Evolutionary conservation across 78 protist genomes (phyloP).

Genomic region (Planoprotostelium fungivorum): DNA sequence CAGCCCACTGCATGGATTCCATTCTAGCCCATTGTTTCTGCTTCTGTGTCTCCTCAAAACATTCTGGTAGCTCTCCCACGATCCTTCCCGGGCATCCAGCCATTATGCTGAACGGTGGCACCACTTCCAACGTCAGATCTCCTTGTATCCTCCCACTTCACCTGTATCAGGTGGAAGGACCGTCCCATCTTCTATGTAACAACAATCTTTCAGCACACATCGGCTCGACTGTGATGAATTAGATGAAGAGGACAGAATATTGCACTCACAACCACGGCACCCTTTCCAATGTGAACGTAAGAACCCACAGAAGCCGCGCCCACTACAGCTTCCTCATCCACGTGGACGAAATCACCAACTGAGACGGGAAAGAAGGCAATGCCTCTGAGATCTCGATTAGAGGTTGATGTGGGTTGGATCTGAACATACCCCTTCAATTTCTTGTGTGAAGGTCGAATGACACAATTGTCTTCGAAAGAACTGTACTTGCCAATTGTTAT

Average conservation of each 20-base stretch:
- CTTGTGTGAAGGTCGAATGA: neutral
- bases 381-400: no score
- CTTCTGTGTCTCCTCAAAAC: neutral
- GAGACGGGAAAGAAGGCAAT: conserved; percentile 2
- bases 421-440: neutral
- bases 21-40: neutral
- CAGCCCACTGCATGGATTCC: neutral
- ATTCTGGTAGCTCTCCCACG: neutral
- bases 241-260: neutral
- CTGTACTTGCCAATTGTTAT: neutral
- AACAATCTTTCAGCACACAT: neutral
- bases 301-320: conserved; percentile 4
- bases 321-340: conserved; percentile 3
- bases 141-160: neutral
- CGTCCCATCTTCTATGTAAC: neutral
- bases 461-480: neutral
- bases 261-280: neutral
- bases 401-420: no score
- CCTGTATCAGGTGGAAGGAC: neutral
- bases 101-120: neutral
- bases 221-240: neutral
- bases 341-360: neutral
- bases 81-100: neutral
- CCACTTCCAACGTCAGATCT: neutral
- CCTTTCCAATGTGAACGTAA: neutral